These are phyloP conservation scores for Globisporangium echinulatum DNA, from an alignment of 352 stramenopile species.

Conservation along the genomic window DNA sequence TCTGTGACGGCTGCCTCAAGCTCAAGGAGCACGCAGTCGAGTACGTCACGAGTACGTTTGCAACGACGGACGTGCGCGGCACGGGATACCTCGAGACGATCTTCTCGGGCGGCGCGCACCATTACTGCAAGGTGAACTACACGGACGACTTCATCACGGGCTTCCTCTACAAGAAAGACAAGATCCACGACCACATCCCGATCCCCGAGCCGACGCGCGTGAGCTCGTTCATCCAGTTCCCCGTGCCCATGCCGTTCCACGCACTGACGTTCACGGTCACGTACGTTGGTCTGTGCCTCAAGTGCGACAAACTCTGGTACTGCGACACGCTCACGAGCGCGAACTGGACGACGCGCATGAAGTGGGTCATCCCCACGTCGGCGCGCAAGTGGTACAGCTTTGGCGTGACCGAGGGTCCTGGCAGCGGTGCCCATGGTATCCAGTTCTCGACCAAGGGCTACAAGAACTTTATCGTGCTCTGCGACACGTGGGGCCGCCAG, in stretches of 20 bases:
- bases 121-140: conserved; percentile 82
- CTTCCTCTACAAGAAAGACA: conserved; percentile 89
- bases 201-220: conserved; percentile 81
- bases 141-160: conserved; percentile 83
- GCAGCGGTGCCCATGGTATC: conserved; percentile 76
- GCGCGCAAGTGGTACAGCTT: conserved; percentile 87
- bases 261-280: conserved; percentile 83
- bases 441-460: conserved; percentile 87
- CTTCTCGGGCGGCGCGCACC: conserved; percentile 69
- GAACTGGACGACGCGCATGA: conserved; percentile 86
- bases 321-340: conserved; percentile 78
- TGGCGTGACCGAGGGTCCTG: conserved; percentile 64
- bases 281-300: conserved; percentile 78
- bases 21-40: conserved; percentile 75
- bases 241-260: conserved; percentile 85
- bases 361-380: conserved; percentile 85
- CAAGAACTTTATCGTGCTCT: conserved; percentile 85
- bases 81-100: conserved; percentile 80
- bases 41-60: conserved; percentile 65
- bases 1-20: conserved; percentile 77
- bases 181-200: conserved; percentile 86
- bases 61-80: conserved; percentile 55
- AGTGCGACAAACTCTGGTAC: conserved; percentile 87
- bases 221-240: conserved; percentile 86
- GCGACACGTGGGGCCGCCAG: conserved; percentile 78